These are phyloP conservation scores for Irpex sp. DNA, from an alignment of 1,284 basidiomycete species.

Conservation along the genomic window DNA sequence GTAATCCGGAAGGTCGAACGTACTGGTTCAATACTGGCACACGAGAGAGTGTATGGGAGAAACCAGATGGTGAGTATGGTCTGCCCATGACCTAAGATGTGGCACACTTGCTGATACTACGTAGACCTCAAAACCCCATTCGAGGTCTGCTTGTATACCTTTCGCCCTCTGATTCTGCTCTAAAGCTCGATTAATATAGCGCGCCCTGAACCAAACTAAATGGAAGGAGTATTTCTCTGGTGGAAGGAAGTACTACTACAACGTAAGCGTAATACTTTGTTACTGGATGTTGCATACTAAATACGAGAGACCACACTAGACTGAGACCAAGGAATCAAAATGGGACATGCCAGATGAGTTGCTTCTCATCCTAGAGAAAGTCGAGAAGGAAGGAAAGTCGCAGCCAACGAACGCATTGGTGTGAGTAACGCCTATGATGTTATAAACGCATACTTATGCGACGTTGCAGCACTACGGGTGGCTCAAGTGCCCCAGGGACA, in stretches of 20 bases:
- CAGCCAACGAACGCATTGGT: slow-evolving; percentile 27
- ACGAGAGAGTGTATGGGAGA: slow-evolving; percentile 84
- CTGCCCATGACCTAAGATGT: background rate
- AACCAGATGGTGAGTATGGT: slow-evolving; percentile 67
- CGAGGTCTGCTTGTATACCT: slow-evolving; percentile 48
- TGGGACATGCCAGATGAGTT: slow-evolving; percentile 95
- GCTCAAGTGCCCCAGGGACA: slow-evolving; percentile 15
- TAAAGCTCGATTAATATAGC: slow-evolving; percentile 36
- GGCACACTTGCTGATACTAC: slow-evolving; percentile 2
- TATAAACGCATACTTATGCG: background rate
- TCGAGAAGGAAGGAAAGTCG: slow-evolving; percentile 65
- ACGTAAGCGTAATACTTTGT: slow-evolving; percentile 44
- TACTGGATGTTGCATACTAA: background rate
- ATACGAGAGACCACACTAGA: slow-evolving; percentile 37
- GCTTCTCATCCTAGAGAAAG: slow-evolving; percentile 73
- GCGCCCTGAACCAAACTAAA: slow-evolving; percentile 79
- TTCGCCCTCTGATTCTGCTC: background rate
- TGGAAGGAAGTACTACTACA: slow-evolving; percentile 91
- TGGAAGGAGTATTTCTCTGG: slow-evolving; percentile 94
- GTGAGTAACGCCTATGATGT: slow-evolving; percentile 9
- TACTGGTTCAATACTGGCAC: slow-evolving; percentile 84
- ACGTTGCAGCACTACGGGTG: slow-evolving; percentile 12
- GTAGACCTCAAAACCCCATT: slow-evolving; percentile 80
- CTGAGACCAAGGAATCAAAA: slow-evolving; percentile 84
- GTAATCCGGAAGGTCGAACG: slow-evolving; percentile 80